Conservation (phyloP, 129 eudicot species). For the Artemisia tridentata region DNA sequence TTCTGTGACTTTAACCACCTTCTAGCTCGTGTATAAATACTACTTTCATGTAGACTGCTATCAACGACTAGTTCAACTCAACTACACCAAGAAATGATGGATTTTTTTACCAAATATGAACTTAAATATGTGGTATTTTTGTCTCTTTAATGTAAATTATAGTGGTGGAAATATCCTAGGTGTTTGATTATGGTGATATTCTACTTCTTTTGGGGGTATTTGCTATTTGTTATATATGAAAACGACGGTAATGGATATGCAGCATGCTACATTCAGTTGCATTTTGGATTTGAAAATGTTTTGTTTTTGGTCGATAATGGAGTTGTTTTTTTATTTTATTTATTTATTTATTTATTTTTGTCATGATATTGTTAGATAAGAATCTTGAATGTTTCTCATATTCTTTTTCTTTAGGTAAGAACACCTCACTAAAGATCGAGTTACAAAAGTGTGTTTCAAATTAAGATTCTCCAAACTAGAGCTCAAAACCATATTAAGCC, state of each 20-base stretch:
- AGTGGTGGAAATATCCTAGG: conserved; percentile 13
- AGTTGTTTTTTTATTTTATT: conserved; percentile 28
- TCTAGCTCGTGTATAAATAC: conserved; percentile 20
- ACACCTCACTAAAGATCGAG: conserved; percentile 3
- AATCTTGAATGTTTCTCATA: conserved; percentile 23
- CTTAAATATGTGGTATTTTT: conserved; percentile 2
- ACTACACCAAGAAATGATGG: neutral
- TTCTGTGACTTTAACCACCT: neutral
- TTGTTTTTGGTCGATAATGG: conserved; percentile 22
- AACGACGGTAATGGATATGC: conserved; percentile 11
- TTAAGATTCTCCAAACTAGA: too few species aligned
- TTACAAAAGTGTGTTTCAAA: too few species aligned
- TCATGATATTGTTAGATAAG: conserved; percentile 30
- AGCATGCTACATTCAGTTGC: conserved; percentile 15
- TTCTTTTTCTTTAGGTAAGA: conserved; percentile 8
- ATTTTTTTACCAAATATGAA: conserved; percentile 5
- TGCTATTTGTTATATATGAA: conserved; percentile 17
- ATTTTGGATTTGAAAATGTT: neutral
- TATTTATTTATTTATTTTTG: too few species aligned
- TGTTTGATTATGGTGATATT: neutral
- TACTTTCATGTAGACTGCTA: neutral
- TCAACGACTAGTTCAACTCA: conserved; percentile 21
- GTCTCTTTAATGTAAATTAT: conserved; percentile 19
- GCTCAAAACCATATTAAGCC: too few species aligned
- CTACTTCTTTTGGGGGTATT: neutral